A percentile compares a stretch with the other conserved stretches of the same genome.
These are phyloP conservation scores for Malus hybrid DNA, from an alignment of 331 rosid genomes.

Conservation along the genomic window DNA sequence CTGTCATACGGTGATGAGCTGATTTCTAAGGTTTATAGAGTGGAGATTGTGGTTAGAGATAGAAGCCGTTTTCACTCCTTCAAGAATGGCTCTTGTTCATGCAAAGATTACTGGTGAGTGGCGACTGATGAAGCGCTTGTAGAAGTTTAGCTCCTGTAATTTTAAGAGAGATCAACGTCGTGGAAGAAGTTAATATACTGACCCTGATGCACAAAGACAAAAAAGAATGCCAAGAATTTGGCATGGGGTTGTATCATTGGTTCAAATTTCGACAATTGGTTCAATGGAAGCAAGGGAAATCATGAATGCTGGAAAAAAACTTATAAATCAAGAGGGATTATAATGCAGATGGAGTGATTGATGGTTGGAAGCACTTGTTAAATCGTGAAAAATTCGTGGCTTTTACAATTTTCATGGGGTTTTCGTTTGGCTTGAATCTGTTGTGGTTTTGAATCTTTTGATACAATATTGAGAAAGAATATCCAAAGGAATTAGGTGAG, in stretches of 20 bases:
- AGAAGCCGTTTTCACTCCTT: constrained; percentile 87
- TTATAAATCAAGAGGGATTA: background rate
- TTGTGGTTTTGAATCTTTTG: no score
- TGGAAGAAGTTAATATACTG: background rate
- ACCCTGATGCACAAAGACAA: background rate
- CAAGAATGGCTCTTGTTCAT: constrained; percentile 61
- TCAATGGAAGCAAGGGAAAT: background rate
- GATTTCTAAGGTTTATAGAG: constrained; percentile 56
- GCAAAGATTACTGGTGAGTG: constrained; percentile 73
- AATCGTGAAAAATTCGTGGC: no score
- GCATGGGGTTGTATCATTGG: background rate
- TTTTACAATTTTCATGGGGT: no score
- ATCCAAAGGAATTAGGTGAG: background rate
- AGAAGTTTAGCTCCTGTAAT: background rate
- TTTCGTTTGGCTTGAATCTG: no score
- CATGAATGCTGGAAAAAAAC: background rate
- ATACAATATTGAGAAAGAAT: no score
- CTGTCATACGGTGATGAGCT: constrained; percentile 76
- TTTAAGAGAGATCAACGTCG: background rate
- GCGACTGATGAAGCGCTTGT: background rate
- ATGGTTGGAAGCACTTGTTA: no score
- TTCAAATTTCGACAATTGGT: background rate
- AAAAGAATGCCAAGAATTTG: background rate
- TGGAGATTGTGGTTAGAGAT: constrained; percentile 71
- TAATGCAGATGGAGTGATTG: background rate